These are phyloP conservation scores for Hypoxylon lenormandii DNA, from an alignment of 495 filamentous ascomycete species.

Conservation along the genomic window DNA sequence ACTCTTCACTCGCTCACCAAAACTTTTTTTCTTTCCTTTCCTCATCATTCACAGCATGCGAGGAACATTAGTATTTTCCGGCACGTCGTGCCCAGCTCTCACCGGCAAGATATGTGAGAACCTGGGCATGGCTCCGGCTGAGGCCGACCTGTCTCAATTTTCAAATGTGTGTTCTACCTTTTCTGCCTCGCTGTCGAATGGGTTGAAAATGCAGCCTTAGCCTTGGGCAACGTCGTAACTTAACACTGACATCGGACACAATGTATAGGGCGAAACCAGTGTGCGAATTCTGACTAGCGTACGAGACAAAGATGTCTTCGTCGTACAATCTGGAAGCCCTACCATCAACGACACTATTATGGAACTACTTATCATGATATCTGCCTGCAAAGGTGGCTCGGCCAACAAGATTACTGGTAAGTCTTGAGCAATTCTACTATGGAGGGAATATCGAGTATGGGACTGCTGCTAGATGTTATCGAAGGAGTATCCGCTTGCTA, in stretches of 20 bases:
- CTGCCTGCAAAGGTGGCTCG: constrained; percentile 96
- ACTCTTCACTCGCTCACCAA: constrained; percentile 42
- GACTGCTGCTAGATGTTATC: constrained; percentile 16
- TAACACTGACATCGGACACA: constrained; percentile 80
- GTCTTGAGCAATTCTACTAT: constrained; percentile 43
- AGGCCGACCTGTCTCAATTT: constrained; percentile 70
- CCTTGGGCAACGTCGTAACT: constrained; percentile 71
- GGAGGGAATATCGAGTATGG: constrained; percentile 14
- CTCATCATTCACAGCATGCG: constrained; percentile 59
- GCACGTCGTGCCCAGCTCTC: constrained; percentile 68
- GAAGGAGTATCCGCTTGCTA: constrained; percentile 46
- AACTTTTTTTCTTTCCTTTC: constrained; percentile 45
- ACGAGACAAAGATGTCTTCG: constrained; percentile 97
- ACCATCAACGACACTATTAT: constrained; percentile 99
- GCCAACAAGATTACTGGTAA: constrained; percentile 96
- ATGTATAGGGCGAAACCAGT: constrained; percentile 86
- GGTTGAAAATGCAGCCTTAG: constrained; percentile 68
- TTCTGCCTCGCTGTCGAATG: constrained; percentile 18
- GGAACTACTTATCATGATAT: constrained; percentile 98
- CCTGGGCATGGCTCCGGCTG: constrained; percentile 67
- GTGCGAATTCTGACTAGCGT: constrained; percentile 94
- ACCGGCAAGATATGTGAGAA: constrained; percentile 70
- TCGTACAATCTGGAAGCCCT: constrained; percentile 94
- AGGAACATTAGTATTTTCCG: constrained; percentile 68
- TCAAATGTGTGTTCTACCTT: constrained; percentile 63